These are phyloP conservation scores for Corynespora cassiicola DNA, from an alignment of 2,329 filamentous ascomycete genomes.

Conservation along the genomic window DNA sequence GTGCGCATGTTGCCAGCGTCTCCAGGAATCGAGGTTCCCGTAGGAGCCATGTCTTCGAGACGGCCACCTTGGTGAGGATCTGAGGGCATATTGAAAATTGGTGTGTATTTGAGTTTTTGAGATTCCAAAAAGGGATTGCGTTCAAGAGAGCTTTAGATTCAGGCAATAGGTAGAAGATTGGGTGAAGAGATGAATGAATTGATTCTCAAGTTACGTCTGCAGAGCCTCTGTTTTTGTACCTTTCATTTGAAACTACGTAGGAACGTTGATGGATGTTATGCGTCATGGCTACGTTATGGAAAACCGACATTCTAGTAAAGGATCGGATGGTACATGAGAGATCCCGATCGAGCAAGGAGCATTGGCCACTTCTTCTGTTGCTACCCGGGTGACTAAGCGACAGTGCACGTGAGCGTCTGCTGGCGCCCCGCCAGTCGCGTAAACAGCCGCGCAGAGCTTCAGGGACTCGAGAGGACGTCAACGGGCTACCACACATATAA, in stretches of 20 bases:
- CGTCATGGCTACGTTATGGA: constrained; percentile 7
- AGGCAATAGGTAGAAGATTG: constrained; percentile 1
- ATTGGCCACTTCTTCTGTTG: too few species aligned
- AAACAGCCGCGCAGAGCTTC: too few species aligned
- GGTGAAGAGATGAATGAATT: background rate
- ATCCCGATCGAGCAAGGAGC: constrained; percentile 1
- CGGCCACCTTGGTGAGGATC: constrained; percentile 39
- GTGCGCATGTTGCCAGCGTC: constrained; percentile 54
- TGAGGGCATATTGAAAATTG: constrained; percentile 19
- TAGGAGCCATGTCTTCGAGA: constrained; percentile 44
- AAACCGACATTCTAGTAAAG: background rate
- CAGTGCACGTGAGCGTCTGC: too few species aligned
- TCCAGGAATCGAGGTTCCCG: constrained; percentile 49
- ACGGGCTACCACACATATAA: too few species aligned
- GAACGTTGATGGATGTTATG: too few species aligned
- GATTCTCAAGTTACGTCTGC: constrained; percentile 10
- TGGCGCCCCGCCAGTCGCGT: too few species aligned
- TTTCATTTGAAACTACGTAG: too few species aligned
- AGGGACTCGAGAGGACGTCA: too few species aligned
- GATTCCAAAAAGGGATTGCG: too few species aligned
- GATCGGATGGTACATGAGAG: too few species aligned
- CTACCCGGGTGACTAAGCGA: too few species aligned
- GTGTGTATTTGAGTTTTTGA: background rate
- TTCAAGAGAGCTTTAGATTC: background rate
- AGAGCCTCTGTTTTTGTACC: constrained; percentile 12